Evolutionary conservation across 768 basidiomycete species (phyloP), one percentile per base, ranked within the genome.

Genomic region (Strobilomyces dryophilus): DNA sequence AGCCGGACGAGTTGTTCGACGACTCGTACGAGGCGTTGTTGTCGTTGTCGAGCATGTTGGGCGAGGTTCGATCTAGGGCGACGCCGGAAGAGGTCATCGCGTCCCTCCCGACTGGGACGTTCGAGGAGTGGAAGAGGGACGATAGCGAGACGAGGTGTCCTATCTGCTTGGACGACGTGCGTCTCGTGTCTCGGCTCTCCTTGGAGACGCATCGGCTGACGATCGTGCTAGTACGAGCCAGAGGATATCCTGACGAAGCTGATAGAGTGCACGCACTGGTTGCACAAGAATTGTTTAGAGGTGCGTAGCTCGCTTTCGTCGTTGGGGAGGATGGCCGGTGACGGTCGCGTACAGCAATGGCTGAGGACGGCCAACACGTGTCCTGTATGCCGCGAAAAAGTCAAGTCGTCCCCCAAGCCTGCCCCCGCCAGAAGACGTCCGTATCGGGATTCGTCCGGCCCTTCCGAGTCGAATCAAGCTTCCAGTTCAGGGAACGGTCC

Each of bases 91-190:
- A 83, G 8, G 74, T 89, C 29, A 71, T 92, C 44, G 68, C 79
- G 12, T 71, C 75, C 0, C 69, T 91, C 47, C 83, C 87, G 18
- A 81, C 74, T 15, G 84, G 75, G 0, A 65, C 73, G 20, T 91
- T 83, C 66, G 80, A 79, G 59, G 87, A 89, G 31, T 90, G 87
- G 85, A 77, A 76, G 42, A 80, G 73, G 7, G 65, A 74, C 2
- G 84, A 84, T 36, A 82, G 83, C 51, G 89, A 92, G 57, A 73
- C 79, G 51, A 77, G 88, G 42, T 92, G 90, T 67, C 89, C 90
- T 2, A 92, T 92, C 49, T 92, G 90, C 63, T 69, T 92, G 57
- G 89, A 92, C 56, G 89, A 92, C 69, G 89, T 89, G 62, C 49
- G 87, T 77, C 1, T 8, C n/a, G 9, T 31, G 7, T 9, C 15